Base-by-base conservation (phyloP, 768 basidiomycete species). In the Boletus rufocinnamomeus region DNA sequence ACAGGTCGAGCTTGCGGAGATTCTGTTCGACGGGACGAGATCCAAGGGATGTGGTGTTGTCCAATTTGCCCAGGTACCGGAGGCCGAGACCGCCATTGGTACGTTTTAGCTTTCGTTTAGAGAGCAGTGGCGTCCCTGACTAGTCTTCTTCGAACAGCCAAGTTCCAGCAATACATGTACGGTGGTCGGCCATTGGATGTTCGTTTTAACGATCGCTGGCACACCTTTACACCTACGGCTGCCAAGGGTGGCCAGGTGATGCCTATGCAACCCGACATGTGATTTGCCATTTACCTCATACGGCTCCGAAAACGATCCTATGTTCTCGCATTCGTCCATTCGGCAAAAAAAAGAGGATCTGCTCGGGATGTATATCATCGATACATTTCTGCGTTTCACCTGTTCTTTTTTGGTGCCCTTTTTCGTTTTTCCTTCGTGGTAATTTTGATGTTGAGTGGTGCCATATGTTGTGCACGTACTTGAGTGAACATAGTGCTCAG, bases 11-110 rank as follows among this genome's bases (percentile, higher is more conserved):
- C 78, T 93, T 35, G 96, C 96, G 3, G 96, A 99, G 75, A 96
- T 98, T 63, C 74, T 99, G 48, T 95, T 90, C 66, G 95, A 98
- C 66, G 91, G 92, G 17, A 87, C 89, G 0, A 86, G 96, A 54
- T 93, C 91, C 50, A 97, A 97, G 74, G 96, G 96, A 16, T 88
- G 89, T 58, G 97, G 96, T 67, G 91, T 99, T 46, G 96, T 98
- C 14, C 95, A 98, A 72, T 98, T 99, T 71, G 82, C 86, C 28
- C 88, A 91, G 66, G 84, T 91, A 27, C 71, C 79, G 8, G 95
- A 98, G 73, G 96, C 95, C 9, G 93, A 96, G 76, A 95, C 94
- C 11, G 95, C 95, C 6, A 95, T 96, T 55, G 88, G 90, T 91
- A 60, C 9, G 85, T 21, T 63, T 41, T 10, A 35, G 17, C 49